Conservation (phyloP, 805 yeast species). For the Wickerhamiella sergipiensis region DNA sequence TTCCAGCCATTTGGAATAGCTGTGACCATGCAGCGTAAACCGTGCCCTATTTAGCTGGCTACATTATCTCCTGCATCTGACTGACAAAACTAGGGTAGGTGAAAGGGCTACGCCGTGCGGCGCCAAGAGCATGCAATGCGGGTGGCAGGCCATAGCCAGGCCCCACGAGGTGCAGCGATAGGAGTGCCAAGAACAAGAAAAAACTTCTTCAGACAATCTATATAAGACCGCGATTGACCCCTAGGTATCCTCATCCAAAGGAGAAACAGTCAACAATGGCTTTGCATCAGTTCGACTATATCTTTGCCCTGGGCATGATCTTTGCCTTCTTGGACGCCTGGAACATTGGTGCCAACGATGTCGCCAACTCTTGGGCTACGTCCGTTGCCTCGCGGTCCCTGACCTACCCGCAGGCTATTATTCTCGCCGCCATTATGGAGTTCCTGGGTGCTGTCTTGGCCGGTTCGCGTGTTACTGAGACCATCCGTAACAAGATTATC, state of each 20-base stretch:
- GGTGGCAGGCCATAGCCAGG: not conserved
- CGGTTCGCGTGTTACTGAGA: slow-evolving; percentile 61
- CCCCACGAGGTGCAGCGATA: not conserved
- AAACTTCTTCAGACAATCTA: not conserved
- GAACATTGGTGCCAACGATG: slow-evolving; percentile 74
- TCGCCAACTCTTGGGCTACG: slow-evolving; percentile 68
- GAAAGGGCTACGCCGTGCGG: not conserved
- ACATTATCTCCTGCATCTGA: not conserved
- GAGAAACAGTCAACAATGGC: slow-evolving; percentile 4
- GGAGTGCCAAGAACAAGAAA: not conserved
- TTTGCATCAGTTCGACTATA: slow-evolving; percentile 37
- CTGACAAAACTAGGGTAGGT: not conserved
- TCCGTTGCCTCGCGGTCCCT: slow-evolving; percentile 58
- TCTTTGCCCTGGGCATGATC: slow-evolving; percentile 54
- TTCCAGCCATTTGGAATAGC: not conserved
- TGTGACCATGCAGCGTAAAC: not conserved
- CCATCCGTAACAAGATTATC: slow-evolving; percentile 53
- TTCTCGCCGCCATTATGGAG: slow-evolving; percentile 56
- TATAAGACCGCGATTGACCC: not conserved
- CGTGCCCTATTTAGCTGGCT: not conserved
- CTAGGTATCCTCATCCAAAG: not conserved
- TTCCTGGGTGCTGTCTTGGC: slow-evolving; percentile 63
- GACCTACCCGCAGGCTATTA: slow-evolving; percentile 64
- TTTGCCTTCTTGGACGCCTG: slow-evolving; percentile 69
- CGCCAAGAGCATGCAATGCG: not conserved